Base-by-base conservation (phyloP, 2,329 filamentous ascomycete species). In the Mycogone perniciosa region DNA sequence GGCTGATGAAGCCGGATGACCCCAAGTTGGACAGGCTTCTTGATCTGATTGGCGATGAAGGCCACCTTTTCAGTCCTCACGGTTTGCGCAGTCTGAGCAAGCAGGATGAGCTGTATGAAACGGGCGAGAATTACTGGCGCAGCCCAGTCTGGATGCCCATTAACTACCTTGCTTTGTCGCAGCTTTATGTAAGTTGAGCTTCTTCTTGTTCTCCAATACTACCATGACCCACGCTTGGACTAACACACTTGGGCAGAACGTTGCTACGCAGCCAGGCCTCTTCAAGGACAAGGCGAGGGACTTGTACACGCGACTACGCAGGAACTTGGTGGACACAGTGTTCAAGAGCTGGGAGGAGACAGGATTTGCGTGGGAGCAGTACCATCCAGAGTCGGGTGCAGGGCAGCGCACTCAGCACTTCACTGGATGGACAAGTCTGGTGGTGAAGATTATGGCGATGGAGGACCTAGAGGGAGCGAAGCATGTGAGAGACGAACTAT, bases 381-480 rank as follows among this genome's bases (percentile, higher is more conserved):
- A 97, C 69, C 89, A 95, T 66, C 89, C 91, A 0, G 89, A 96
- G 61, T 95, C 89, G 4, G 93, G 93, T 42, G 80, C 81, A 48
- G 93, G 93, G n/a, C 92, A 97, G 75, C 80, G 93, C 39, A 97
- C 91, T 5, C 90, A 96, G 75, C 92, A 97, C 69, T 99, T 99
- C 67, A 96, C 93, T 0, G 93, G 93, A 46, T 99, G 93, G 93
- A 99, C 93, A n/a, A 96, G 89, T 67, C 74, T 97, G 69, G 88
- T 97, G 44, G 91, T 97, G 42, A 96, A 96, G 76, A 89, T 99
- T 59, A 96, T 97, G 90, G 82, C 83, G 43, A 92, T 99, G 89
- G 87, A 89, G 6, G 86, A 95, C 59, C 63, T 89, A 29, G 59
- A 60, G 40, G 59, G 60, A 42, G 60, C 56, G 38, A 61, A 56